Conservation (phyloP, 2,329 filamentous ascomycete genomes). For the Rhytidhysteron rufulum region DNA sequence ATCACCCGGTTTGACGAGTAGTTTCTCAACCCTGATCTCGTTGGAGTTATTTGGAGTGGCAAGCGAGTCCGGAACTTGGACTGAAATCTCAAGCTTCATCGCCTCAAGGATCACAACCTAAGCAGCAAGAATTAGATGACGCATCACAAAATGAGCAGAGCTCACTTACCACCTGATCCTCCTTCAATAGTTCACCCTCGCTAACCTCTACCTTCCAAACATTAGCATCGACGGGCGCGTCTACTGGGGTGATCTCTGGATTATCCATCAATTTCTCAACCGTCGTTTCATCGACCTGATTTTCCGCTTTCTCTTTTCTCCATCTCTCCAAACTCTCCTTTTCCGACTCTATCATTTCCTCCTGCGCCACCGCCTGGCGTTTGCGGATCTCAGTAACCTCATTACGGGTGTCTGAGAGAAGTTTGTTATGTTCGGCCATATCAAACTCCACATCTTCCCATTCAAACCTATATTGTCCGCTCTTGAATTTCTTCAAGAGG, state of each 20-base stretch:
- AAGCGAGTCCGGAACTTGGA: slow-evolving; percentile 34
- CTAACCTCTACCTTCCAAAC: slow-evolving; percentile 43
- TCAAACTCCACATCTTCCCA: slow-evolving; percentile 51
- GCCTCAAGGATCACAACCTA: slow-evolving; percentile 43
- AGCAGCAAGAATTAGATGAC: neutral
- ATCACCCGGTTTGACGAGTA: slow-evolving; percentile 41
- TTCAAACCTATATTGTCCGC: slow-evolving; percentile 51
- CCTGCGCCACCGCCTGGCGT: slow-evolving; percentile 47
- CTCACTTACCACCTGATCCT: slow-evolving; percentile 29
- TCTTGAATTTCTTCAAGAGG: slow-evolving; percentile 46
- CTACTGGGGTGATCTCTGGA: slow-evolving; percentile 33
- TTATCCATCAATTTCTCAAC: slow-evolving; percentile 49
- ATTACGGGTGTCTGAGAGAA: slow-evolving; percentile 44
- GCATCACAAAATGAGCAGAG: too few relatives aligned
- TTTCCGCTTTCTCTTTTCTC: slow-evolving; percentile 42
- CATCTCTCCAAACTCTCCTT: slow-evolving; percentile 42
- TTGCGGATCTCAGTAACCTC: slow-evolving; percentile 47
- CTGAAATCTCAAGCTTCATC: slow-evolving; percentile 47
- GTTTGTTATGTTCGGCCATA: slow-evolving; percentile 52
- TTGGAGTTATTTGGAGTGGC: slow-evolving; percentile 8
- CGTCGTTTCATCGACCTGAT: slow-evolving; percentile 45
- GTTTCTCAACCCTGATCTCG: slow-evolving; percentile 34
- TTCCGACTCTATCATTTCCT: slow-evolving; percentile 45
- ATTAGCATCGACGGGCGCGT: slow-evolving; percentile 44
- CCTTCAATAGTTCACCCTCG: slow-evolving; percentile 33